A percentile compares a stretch with the other conserved stretches of the same genome.
Evolutionary conservation across 495 filamentous ascomycete species (phyloP).

Genomic region (Chaetomium fimeti): DNA sequence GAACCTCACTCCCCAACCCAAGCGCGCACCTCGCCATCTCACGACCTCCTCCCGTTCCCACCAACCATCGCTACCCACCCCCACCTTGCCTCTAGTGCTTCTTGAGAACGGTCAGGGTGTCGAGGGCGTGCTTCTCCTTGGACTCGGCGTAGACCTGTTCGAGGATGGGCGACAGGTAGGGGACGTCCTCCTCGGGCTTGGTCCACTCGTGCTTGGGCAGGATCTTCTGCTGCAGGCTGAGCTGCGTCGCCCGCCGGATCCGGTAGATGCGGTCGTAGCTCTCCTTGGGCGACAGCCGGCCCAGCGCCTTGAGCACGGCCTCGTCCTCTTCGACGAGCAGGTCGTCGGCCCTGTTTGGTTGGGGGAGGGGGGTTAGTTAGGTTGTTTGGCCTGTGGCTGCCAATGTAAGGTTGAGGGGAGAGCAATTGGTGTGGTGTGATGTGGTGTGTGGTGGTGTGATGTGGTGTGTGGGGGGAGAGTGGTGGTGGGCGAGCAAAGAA

Average conservation of each 20-base stretch:
- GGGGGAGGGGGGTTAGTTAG: too few relatives aligned
- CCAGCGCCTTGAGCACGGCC: slow-evolving; percentile 76
- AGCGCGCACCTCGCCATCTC: not conserved
- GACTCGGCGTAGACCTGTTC: slow-evolving; percentile 61
- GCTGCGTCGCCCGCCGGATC: slow-evolving; percentile 91
- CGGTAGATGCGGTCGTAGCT: slow-evolving; percentile 96
- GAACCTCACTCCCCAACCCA: not conserved
- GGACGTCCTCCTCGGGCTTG: slow-evolving; percentile 45
- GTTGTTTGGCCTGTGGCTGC: not conserved
- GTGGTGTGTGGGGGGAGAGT: not conserved
- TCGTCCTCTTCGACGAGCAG: slow-evolving; percentile 89
- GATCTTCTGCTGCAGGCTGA: slow-evolving; percentile 67
- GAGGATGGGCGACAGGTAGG: slow-evolving; percentile 37
- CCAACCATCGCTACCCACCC: not conserved
- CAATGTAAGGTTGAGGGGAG: not conserved
- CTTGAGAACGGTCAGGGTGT: slow-evolving; percentile 69
- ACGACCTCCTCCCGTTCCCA: not conserved
- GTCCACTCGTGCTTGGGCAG: slow-evolving; percentile 81
- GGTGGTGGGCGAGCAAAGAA: not conserved
- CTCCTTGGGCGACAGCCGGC: slow-evolving; percentile 85
- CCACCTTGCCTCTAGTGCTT: slow-evolving; percentile 43
- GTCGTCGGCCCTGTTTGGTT: slow-evolving; percentile 72
- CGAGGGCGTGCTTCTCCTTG: slow-evolving; percentile 77
- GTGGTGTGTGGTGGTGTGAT: slow-evolving; percentile 7
- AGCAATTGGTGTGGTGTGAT: not conserved